Evolutionary conservation across 495 filamentous ascomycete genomes (phyloP), one percentile per base, ranked within the genome.

Genomic region (Aspergillus asperescens): DNA sequence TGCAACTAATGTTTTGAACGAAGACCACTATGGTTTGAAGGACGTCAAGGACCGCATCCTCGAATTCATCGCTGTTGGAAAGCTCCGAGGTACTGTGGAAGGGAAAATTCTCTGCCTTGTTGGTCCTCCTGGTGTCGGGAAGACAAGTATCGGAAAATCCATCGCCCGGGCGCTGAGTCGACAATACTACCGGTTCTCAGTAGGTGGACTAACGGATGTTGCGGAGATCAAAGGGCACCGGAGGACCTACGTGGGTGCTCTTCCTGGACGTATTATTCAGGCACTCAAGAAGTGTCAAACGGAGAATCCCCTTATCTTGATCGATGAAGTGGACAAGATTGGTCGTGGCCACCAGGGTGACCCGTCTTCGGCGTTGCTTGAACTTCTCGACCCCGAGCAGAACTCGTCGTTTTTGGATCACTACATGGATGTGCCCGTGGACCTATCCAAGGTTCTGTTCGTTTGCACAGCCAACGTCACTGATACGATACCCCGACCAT

Each of bases 191-290:
- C 80, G 94, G 46, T 97, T 99, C 75, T 95, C 90, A 54, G 94
- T 99, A 13, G 94, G 94, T 58, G 94, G 94, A 52, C 77, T 99
- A 50, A 90, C 90, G 10, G 94, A 99, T 72, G 94, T 97, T 57
- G 93, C 94, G n/a, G 94, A 99, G 68, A 96, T 99, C 71, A 99
- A 99, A 77, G 94, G 94, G 38, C 94, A 99, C 64, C 79, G 94
- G 54, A 77, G 94, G 57, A 99, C 94, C 9, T 99, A 99, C 62
- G 92, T 99, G 47, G 94, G 94, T 50, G 94, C 94, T 37, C 74
- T 99, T 37, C 94, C 94, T 22, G 94, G 94, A 20, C 86, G 94
- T 43, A 94, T 97, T 65, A 97, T 97, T 55, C 94, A 97, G 71
- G 94, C 94, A 19, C 74, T 99, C 50, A 99, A 99, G 82, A 97